A percentile compares a stretch with the other conserved stretches of the same genome.
Conservation (phyloP, 495 filamentous ascomycete species). For the Aspergillus saccharolyticus region DNA sequence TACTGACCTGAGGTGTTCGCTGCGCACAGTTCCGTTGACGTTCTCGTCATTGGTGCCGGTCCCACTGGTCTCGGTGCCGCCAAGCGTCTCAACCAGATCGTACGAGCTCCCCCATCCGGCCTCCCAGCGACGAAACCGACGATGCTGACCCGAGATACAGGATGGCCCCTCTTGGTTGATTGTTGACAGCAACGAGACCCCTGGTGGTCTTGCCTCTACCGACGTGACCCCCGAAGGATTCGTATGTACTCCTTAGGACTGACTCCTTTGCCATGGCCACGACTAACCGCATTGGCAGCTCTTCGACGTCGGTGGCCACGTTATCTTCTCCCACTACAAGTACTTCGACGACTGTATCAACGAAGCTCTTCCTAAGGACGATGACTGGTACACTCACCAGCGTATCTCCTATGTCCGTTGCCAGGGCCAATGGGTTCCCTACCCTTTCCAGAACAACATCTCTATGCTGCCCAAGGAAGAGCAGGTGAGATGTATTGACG, state of each 20-base stretch:
- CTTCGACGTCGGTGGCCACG: constrained; percentile 98
- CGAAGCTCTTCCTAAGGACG: constrained; percentile 86
- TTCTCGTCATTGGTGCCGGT: constrained; percentile 97
- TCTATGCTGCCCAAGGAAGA: constrained; percentile 97
- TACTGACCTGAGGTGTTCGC: constrained; percentile 20
- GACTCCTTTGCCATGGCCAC: not conserved
- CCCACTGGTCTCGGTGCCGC: constrained; percentile 95
- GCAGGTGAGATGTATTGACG: constrained; percentile 90
- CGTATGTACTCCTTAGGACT: constrained; percentile 54
- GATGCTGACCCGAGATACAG: constrained; percentile 42
- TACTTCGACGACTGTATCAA: constrained; percentile 99
- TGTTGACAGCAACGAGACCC: constrained; percentile 85
- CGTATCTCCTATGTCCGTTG: constrained; percentile 98
- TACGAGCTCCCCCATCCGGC: constrained; percentile 42
- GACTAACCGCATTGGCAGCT: constrained; percentile 52
- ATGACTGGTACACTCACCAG: constrained; percentile 97
- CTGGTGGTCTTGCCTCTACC: constrained; percentile 94
- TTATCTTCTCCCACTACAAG: constrained; percentile 99
- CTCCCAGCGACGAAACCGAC: constrained; percentile 5
- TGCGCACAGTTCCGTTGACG: constrained; percentile 73
- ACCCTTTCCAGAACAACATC: constrained; percentile 99
- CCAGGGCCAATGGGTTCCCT: constrained; percentile 93
- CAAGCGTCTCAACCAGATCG: constrained; percentile 94
- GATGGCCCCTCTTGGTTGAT: constrained; percentile 93
- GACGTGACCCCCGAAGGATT: constrained; percentile 96